Conservation (phyloP, 768 basidiomycete species). For the Hypholoma sublateritium region DNA sequence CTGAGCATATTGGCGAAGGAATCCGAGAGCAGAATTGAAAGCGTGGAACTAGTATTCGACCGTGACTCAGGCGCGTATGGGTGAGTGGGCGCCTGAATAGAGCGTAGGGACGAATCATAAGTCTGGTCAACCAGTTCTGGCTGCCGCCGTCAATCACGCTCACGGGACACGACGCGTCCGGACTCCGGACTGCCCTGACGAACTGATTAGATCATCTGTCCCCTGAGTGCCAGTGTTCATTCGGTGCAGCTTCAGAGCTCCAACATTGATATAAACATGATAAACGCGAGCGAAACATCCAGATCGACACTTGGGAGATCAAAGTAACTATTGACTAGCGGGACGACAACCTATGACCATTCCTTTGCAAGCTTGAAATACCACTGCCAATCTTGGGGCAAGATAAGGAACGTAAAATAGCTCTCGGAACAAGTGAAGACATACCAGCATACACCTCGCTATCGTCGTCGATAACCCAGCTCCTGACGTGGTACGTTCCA, state of each 20-base stretch:
- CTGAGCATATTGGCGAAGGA: not conserved
- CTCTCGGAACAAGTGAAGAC: conserved; percentile 22
- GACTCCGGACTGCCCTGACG: not conserved
- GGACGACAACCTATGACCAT: conserved; percentile 49
- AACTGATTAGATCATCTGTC: not conserved
- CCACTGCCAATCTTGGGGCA: conserved; percentile 76
- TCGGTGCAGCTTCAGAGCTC: too few relatives aligned
- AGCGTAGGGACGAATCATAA: not conserved
- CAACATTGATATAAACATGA: too few relatives aligned
- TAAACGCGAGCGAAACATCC: too few relatives aligned
- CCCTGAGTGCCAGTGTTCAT: too few relatives aligned
- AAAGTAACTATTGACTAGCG: not conserved
- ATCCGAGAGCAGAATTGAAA: not conserved
- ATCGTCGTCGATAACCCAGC: conserved; percentile 89
- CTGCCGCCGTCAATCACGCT: too few relatives aligned
- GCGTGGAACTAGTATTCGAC: not conserved
- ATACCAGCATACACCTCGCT: conserved; percentile 74
- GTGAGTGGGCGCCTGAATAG: not conserved
- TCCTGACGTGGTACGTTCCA: conserved; percentile 75
- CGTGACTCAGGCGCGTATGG: not conserved
- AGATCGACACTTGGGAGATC: too few relatives aligned
- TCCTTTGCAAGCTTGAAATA: conserved; percentile 89
- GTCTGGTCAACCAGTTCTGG: not conserved
- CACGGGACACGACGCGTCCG: not conserved
- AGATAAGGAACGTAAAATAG: not conserved